Evolutionary conservation across 371 early-diverging fungal species (phyloP), one percentile per base, ranked within the genome.

Genomic region (Rhizopus delemar): DNA sequence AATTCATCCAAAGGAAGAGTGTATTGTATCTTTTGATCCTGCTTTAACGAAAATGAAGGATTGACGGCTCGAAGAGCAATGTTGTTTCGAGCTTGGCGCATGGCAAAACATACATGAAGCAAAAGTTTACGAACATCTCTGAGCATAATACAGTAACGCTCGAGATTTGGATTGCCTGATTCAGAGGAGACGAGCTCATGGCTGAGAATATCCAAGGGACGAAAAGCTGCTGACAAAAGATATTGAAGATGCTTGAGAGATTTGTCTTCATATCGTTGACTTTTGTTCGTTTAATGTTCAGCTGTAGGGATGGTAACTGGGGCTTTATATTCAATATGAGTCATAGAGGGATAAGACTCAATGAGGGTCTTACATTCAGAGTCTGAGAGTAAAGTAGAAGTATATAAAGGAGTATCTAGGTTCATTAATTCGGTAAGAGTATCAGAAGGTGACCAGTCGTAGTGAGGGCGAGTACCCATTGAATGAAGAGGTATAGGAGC

Each of bases 321-420:
- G n/a, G 63, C 55, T 16, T 32, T 33, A 46, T 66, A 57, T 2
- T 53, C 55, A 2, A 66, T 1, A 5, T 53, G 38, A 16, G 53
- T 34, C n/a, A 66, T 41, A 5, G 57, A 49, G 12, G 66, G 58
- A 43, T 66, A 60, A 15, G 48, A 15, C 8, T 60, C 55, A 36
- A 66, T 34, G 11, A 60, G 56, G 0, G 57, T 16, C 49, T 60
- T 56, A n/a, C 65, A 60, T n/a, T 65, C 65, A 16, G 33, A 43
- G 35, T 60, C 53, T 0, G 52, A 3, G 3, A 56, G 5, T 3
- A 13, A 13, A 38, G 51, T 12, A 29, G 56, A 43, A 8, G 32
- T 50, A 8, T 38, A 35, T 3, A 46, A 31, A 46, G 41, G 60
- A 15, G 34, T 31, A 53, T 48, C 56, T 8, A 56, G 9, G 0